Conservation (phyloP, 2,329 filamentous ascomycete genomes). For the Alternaria alternata region DNA sequence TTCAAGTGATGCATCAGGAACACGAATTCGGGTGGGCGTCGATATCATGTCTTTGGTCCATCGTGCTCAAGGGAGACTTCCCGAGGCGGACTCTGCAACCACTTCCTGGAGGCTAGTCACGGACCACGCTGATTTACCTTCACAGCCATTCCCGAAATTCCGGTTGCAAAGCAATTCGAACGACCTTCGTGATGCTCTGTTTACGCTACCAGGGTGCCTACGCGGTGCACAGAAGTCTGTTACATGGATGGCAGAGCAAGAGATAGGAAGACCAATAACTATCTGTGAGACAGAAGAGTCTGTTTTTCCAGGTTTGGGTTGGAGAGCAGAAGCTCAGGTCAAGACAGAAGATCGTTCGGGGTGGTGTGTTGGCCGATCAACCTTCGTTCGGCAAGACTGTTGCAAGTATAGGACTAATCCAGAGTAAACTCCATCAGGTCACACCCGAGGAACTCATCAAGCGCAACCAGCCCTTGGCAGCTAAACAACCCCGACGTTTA, state of each 20-base stretch:
- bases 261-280: conserved; percentile 45
- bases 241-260: conserved; percentile 67
- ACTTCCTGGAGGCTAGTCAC: conserved; percentile 58
- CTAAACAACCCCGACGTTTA: conserved; percentile 41
- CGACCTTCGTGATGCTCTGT: conserved; percentile 33
- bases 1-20: conserved; percentile 27
- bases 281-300: conserved; percentile 65
- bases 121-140: conserved; percentile 51
- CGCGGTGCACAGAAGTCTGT: conserved; percentile 65
- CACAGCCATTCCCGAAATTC: conserved; percentile 52
- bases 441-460: conserved; percentile 19
- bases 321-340: conserved; percentile 66
- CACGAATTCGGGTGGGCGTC: conserved; percentile 52
- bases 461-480: conserved; percentile 13
- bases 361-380: conserved; percentile 70
- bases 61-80: conserved; percentile 50
- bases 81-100: conserved; percentile 28
- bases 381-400: conserved; percentile 74
- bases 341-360: conserved; percentile 56
- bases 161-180: conserved; percentile 54
- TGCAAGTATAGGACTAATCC: conserved; percentile 65
- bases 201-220: conserved; percentile 50
- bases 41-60: conserved; percentile 56
- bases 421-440: conserved; percentile 51
- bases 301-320: conserved; percentile 59